Conservation (phyloP, 1,139 yeast species). For the Geotrichum reessii region DNA sequence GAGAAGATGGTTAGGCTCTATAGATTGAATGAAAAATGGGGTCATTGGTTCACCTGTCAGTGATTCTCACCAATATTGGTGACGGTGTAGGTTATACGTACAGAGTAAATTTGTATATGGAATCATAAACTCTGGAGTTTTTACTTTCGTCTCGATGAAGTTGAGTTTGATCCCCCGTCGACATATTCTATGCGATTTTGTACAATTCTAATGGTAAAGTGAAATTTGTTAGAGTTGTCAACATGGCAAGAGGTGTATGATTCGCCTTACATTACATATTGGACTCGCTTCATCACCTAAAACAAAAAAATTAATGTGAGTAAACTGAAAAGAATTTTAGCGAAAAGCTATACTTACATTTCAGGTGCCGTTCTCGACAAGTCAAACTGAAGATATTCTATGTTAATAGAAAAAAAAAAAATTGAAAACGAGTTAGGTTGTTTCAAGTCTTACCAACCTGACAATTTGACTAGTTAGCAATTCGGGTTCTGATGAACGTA, state of each 20-base stretch:
- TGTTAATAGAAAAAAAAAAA: background rate
- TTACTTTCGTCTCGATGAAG: constrained; percentile 20
- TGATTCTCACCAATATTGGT: background rate
- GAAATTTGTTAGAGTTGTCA: background rate
- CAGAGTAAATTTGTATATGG: constrained; percentile 9
- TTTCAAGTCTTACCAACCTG: constrained; percentile 6
- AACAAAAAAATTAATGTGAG: background rate
- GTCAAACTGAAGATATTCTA: constrained; percentile 13
- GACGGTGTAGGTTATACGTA: background rate
- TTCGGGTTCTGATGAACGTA: background rate
- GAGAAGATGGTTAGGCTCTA: background rate
- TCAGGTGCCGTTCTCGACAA: constrained; percentile 21
- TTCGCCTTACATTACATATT: constrained; percentile 14
- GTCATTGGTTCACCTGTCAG: background rate
- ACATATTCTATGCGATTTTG: constrained; percentile 18
- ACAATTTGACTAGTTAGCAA: background rate
- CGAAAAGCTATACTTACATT: constrained; percentile 12
- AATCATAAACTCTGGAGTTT: constrained; percentile 14
- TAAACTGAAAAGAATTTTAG: background rate
- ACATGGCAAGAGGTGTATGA: background rate
- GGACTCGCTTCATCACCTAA: constrained; percentile 19
- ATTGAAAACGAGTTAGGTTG: background rate
- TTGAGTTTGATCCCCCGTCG: constrained; percentile 21
- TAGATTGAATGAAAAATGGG: background rate
- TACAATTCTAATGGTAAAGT: constrained; percentile 15